Conservation (phyloP, 1,284 basidiomycete species). For the Sanguinoderma infundibulare region DNA sequence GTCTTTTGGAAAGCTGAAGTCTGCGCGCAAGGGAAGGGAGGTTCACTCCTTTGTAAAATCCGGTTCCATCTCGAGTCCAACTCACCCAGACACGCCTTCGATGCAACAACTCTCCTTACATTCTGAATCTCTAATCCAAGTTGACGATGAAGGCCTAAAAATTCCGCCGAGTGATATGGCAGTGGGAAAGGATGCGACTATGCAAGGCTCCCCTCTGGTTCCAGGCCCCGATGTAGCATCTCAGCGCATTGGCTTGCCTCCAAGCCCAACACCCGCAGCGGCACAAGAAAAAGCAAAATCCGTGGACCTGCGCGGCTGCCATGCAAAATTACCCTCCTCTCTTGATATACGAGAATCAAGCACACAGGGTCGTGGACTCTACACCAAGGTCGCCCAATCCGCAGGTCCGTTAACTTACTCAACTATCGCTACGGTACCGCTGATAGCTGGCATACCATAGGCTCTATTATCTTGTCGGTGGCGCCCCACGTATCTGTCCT, state of each 20-base stretch:
- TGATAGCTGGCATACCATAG: constrained; percentile 41
- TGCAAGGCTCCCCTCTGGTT: background rate
- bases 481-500: constrained; percentile 69
- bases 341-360: constrained; percentile 27
- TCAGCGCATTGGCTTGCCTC: background rate
- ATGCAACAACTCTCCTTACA: no score
- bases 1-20: constrained; percentile 38
- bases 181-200: no score
- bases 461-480: constrained; percentile 57
- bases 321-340: constrained; percentile 27
- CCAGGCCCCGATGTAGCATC: background rate
- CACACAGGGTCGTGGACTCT: constrained; percentile 35
- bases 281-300: constrained; percentile 3
- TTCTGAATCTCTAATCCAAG: background rate
- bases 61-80: background rate
- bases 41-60: constrained; percentile 34
- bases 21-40: constrained; percentile 31
- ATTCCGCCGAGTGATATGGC: background rate
- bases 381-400: constrained; percentile 37
- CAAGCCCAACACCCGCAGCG: background rate
- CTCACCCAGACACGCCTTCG: background rate
- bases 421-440: background rate
- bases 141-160: background rate
- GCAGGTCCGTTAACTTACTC: constrained; percentile 40
- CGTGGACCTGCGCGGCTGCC: constrained; percentile 18